These are phyloP conservation scores for Gymnopilus junonius DNA, from an alignment of 768 basidiomycete genomes.

Conservation along the genomic window DNA sequence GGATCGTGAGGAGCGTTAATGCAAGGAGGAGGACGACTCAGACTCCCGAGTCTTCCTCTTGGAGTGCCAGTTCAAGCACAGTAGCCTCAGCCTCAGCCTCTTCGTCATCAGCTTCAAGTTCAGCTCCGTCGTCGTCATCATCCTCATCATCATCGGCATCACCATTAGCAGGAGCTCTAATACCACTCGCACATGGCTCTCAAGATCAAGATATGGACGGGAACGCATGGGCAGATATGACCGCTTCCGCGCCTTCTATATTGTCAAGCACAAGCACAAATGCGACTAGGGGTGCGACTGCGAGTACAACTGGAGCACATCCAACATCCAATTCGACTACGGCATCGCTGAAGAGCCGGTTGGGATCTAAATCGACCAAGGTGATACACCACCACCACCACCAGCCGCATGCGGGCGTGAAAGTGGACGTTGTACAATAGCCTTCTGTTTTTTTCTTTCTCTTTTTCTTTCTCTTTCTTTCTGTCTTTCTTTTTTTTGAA, in stretches of 20 bases:
- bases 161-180: not conserved
- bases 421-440: not conserved
- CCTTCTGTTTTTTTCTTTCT: not conserved
- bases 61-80: no score
- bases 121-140: not conserved
- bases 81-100: not conserved
- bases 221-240: conserved; percentile 22
- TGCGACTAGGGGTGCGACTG: not conserved
- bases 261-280: not conserved
- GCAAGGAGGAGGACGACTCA: conserved; percentile 29
- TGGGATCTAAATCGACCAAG: conserved; percentile 26
- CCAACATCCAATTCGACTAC: not conserved
- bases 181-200: no score
- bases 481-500: not conserved
- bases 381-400: conserved; percentile 13
- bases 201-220: conserved; percentile 9
- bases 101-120: not conserved
- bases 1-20: conserved; percentile 62
- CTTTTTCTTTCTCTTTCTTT: not conserved
- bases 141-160: not conserved
- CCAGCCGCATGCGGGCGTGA: not conserved
- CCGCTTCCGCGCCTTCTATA: conserved; percentile 30
- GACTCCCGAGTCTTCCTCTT: conserved; percentile 1
- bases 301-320: conserved; percentile 4
- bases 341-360: not conserved